phyloP scores from a whole-genome alignment of 129 eudicot species.

The Calendula officinalis region DNA sequence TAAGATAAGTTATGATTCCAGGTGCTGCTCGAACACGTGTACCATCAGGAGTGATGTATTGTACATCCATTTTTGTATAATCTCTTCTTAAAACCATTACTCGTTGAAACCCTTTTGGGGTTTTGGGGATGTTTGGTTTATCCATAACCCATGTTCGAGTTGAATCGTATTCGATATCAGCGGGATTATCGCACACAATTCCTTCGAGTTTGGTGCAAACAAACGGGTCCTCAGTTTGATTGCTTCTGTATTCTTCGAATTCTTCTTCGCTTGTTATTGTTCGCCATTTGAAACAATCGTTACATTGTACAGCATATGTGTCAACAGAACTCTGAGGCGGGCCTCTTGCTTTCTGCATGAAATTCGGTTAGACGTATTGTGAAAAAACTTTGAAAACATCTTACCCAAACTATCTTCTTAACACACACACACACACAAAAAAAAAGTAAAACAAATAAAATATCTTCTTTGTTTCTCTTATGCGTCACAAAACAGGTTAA shows the following conservation, averaged over 20 bases:
- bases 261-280: conserved; percentile 47
- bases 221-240: conserved; percentile 59
- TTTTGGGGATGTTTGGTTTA: conserved; percentile 66
- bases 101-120: conserved; percentile 67
- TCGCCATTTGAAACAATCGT: conserved; percentile 83
- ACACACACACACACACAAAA: no score
- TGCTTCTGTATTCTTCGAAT: conserved; percentile 67
- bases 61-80: conserved; percentile 64
- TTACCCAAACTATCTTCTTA: no score
- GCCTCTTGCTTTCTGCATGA: conserved; percentile 31
- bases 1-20: conserved; percentile 45
- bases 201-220: conserved; percentile 48
- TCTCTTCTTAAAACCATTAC: conserved; percentile 49
- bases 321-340: conserved; percentile 30
- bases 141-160: conserved; percentile 62
- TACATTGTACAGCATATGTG: conserved; percentile 66
- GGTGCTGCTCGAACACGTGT: conserved; percentile 46
- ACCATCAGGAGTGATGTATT: conserved; percentile 58
- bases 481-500: no score
- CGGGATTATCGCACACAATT: conserved; percentile 55
- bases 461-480: no score
- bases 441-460: no score
- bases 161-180: conserved; percentile 65
- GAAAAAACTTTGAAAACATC: no score
- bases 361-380: not conserved